A percentile compares a stretch with the other conserved stretches of the same genome.
Conservation (phyloP, 2,329 filamentous ascomycete species). For the Talaromyces sp. region DNA sequence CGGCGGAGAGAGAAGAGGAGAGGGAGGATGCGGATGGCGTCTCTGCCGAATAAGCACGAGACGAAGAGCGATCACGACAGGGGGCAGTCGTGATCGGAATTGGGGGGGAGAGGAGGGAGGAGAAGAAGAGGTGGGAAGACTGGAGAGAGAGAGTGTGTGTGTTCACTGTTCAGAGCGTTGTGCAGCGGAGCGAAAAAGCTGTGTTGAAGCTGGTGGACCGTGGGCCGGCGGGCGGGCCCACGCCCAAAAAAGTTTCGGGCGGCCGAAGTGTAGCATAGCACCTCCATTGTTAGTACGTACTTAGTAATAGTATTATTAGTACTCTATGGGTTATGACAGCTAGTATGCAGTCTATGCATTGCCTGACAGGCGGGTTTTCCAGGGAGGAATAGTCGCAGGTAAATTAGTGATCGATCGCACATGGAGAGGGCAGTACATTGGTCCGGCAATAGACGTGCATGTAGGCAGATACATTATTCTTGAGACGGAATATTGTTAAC, state of each 20-base stretch:
- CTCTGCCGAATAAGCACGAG: constrained; percentile 10
- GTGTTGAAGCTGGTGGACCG: constrained; percentile 22
- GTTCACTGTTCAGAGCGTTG: constrained; percentile 5
- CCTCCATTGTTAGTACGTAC: background rate
- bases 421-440: background rate
- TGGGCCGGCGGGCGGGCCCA: constrained; percentile 3
- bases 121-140: constrained; percentile 5
- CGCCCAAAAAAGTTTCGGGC: background rate
- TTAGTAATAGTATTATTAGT: background rate
- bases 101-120: background rate
- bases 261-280: background rate
- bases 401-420: background rate
- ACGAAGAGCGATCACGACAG: constrained; percentile 11
- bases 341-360: too few species aligned
- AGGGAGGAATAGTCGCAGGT: background rate
- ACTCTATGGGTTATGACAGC: too few species aligned
- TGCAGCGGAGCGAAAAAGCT: constrained; percentile 18
- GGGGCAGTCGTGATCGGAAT: constrained; percentile 9
- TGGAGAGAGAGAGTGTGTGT: constrained; percentile 11
- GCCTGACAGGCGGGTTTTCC: too few species aligned
- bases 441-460: too few species aligned
- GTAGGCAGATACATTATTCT: background rate
- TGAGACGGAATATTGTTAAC: too few species aligned
- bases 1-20: constrained; percentile 8
- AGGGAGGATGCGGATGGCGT: constrained; percentile 5